Evolutionary conservation across 2,329 filamentous ascomycete genomes (phyloP).

Genomic region (Verticillium zaregamsianum): DNA sequence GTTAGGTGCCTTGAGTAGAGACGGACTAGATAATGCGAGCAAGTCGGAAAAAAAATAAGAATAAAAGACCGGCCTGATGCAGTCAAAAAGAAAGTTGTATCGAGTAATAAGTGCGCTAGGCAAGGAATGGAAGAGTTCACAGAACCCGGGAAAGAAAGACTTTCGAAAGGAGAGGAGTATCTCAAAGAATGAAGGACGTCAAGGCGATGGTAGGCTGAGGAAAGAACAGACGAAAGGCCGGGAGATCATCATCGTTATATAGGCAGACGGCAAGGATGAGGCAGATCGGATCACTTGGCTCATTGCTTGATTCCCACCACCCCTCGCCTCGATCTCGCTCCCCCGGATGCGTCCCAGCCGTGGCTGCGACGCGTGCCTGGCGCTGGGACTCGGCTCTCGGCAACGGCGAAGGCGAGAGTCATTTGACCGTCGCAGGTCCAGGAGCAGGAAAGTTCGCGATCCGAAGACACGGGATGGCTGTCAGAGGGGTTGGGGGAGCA

Average conservation of each 20-base stretch:
- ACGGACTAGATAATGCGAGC: background rate
- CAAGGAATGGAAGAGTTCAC: slow-evolving; percentile 18
- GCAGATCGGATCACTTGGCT: background rate
- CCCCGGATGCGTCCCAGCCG: background rate
- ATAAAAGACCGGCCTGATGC: background rate
- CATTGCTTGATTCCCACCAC: background rate
- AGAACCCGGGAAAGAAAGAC: slow-evolving; percentile 11
- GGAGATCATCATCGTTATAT: background rate
- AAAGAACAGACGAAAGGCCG: background rate
- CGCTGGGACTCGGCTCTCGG: background rate
- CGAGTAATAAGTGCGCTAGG: background rate
- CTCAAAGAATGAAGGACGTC: background rate
- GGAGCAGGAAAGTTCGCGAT: background rate
- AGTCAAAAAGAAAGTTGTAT: background rate
- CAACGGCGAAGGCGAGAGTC: background rate
- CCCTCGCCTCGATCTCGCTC: background rate
- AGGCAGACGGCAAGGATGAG: background rate
- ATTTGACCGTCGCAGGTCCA: background rate
- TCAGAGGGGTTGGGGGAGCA: background rate
- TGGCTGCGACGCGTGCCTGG: background rate
- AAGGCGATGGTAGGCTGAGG: background rate
- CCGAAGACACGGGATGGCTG: background rate
- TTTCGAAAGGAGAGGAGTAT: background rate
- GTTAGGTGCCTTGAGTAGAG: background rate
- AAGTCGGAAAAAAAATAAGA: background rate